Base-by-base conservation (phyloP, 257 asterid genomes). In the Gardenia jasminoides region DNA sequence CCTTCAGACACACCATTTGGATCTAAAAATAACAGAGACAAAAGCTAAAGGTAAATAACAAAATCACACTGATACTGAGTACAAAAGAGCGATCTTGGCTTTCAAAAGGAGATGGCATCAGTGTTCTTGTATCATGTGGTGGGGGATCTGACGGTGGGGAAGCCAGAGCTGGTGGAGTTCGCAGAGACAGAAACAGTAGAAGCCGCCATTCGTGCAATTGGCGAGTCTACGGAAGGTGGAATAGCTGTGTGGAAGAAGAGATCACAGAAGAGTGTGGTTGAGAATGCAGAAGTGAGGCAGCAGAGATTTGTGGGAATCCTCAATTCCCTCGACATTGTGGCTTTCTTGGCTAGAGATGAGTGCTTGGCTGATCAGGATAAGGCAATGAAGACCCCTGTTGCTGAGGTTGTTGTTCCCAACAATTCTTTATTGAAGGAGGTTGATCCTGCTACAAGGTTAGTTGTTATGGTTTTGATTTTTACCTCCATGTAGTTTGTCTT, bases 81-180 rank as follows among this genome's bases (percentile, higher is more conserved):
- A 76, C 76, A 26, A 43, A 36, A 39, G 20, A 67, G 47, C 56
- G 33, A 36, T 58, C 66, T 80, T 65, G 73, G 70, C 22, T 47
- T 31, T 59, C 69, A 28, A 39, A 39, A 33, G 66, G 67, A 67
- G 12, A 95, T 96, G 99, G 96, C 97, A 12, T 91, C 99, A 56
- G 89, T 96, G 85, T 93, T 96, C 80, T 80, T 96, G 78, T 89
- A 91, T 89, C 99, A 96, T 83, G 99, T 96, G 22, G 97, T 93
- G 20, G 99, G 99, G 80, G 99, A 96, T 93, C 94, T 96, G 84
- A 96, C 99, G 10, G 98, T 96, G 78, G 99, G 98, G 76, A 96
- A 96, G 87, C 98, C 99, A 3, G 98, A 96, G 86, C 84, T 96
- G 69, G 89, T 89, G 64, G 99, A 96, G 82, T 96, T 96, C 76